A percentile compares a stretch with the other conserved stretches of the same genome.
These are phyloP conservation scores for Heritiera fomes DNA, from an alignment of 345 rosid genomes.

Conservation along the genomic window DNA sequence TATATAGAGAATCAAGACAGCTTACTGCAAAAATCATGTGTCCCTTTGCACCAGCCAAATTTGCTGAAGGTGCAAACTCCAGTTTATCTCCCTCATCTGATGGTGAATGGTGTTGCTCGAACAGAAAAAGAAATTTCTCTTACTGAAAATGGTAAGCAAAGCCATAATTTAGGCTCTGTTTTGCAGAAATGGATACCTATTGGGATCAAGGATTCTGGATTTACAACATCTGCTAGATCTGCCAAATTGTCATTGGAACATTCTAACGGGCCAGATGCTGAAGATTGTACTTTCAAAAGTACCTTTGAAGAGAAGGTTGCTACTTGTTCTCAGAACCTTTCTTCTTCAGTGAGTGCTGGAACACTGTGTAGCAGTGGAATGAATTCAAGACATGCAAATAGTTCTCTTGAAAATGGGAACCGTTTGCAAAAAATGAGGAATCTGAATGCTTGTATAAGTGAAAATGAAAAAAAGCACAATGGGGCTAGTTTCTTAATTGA, in stretches of 20 bases:
- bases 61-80: conserved; percentile 23
- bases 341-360: conserved; percentile 23
- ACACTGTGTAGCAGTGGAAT: conserved; percentile 13
- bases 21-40: conserved; percentile 18
- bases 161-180: conserved; percentile 36
- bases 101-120: conserved; percentile 29
- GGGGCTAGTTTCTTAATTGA: conserved; percentile 21
- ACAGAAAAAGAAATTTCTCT: conserved; percentile 30
- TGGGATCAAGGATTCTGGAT: conserved; percentile 32
- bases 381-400: conserved; percentile 18
- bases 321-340: conserved; percentile 22
- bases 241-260: conserved; percentile 17
- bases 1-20: conserved; percentile 18
- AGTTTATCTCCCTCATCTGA: conserved; percentile 38
- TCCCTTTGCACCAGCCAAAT: conserved; percentile 26
- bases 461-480: conserved; percentile 21
- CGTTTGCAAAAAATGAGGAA: conserved; percentile 4
- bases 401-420: conserved; percentile 21
- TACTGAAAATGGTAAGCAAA: conserved; percentile 39
- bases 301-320: conserved; percentile 23
- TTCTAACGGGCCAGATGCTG: conserved; percentile 25
- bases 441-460: conserved; percentile 16
- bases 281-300: conserved; percentile 29
- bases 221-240: conserved; percentile 18
- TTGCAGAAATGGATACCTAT: conserved; percentile 55